Percentiles rank a stretch among this genome's conserved stretches.
These are phyloP conservation scores for Colletotrichum navitas DNA, from an alignment of 2,329 filamentous ascomycete species.

Conservation along the genomic window DNA sequence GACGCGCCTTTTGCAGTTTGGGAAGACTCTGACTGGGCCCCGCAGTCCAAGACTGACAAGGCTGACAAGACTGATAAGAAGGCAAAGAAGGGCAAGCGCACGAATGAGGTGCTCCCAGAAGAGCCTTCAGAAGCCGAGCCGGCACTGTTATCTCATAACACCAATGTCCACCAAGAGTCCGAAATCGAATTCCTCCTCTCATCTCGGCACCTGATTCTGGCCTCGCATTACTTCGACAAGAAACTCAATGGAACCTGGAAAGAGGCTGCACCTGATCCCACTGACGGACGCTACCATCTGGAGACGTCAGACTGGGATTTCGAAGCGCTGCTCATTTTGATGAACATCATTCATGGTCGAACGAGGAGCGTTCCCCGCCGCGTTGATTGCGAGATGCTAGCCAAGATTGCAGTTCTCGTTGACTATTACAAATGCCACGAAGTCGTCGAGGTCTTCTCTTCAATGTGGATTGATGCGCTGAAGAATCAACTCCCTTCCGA, in stretches of 20 bases:
- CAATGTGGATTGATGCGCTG: slow-evolving; percentile 38
- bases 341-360: slow-evolving; percentile 49
- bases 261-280: slow-evolving; percentile 5
- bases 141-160: too few species aligned
- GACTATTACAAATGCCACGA: slow-evolving; percentile 51
- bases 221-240: slow-evolving; percentile 40
- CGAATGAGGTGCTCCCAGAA: too few species aligned
- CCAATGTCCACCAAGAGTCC: background rate
- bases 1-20: slow-evolving; percentile 5
- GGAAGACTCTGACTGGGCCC: background rate
- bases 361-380: slow-evolving; percentile 43
- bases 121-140: too few species aligned
- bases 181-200: slow-evolving; percentile 35
- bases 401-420: slow-evolving; percentile 48
- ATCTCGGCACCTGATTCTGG: slow-evolving; percentile 42
- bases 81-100: too few species aligned
- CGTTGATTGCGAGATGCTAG: slow-evolving; percentile 45
- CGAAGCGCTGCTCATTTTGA: slow-evolving; percentile 47
- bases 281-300: slow-evolving; percentile 25
- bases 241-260: slow-evolving; percentile 37
- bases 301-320: slow-evolving; percentile 46
- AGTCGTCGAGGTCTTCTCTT: slow-evolving; percentile 37
- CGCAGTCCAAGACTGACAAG: background rate
- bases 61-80: too few species aligned
- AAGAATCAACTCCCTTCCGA: background rate